Conservation (phyloP, 345 rosid genomes). For the Lepidium aucheri region DNA sequence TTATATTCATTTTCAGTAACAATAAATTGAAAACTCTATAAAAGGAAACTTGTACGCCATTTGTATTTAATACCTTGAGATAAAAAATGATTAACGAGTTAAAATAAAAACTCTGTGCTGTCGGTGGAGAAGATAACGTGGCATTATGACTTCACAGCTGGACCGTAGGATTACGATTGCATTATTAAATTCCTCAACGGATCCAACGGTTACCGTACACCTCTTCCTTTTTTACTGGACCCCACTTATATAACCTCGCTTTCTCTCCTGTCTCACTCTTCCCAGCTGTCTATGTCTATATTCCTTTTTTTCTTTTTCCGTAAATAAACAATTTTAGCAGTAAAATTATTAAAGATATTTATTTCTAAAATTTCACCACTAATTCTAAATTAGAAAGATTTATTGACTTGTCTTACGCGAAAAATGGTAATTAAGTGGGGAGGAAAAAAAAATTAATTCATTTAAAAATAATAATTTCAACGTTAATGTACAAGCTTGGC, state of each 20-base stretch:
- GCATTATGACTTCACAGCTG: slow-evolving; percentile 21
- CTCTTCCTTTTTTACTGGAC: slow-evolving; percentile 9
- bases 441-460: background rate
- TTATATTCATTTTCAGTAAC: too few species aligned
- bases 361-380: too few species aligned
- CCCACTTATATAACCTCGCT: slow-evolving; percentile 7
- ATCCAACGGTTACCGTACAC: slow-evolving; percentile 26
- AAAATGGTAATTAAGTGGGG: too few species aligned
- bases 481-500: slow-evolving; percentile 41
- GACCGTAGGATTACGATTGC: slow-evolving; percentile 26
- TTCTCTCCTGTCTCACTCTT: slow-evolving; percentile 17
- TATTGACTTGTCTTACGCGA: too few species aligned
- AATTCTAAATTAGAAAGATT: too few species aligned
- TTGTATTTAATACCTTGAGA: background rate
- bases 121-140: slow-evolving; percentile 31
- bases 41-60: too few species aligned
- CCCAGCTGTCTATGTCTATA: slow-evolving; percentile 15
- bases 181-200: slow-evolving; percentile 12
- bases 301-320: background rate
- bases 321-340: background rate
- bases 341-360: background rate
- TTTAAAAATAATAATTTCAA: background rate
- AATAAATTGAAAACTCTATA: too few species aligned
- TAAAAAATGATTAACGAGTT: background rate
- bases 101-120: background rate